phyloP scores from a whole-genome alignment of 1,284 basidiomycete genomes.

The Trichosporon sp. region DNA sequence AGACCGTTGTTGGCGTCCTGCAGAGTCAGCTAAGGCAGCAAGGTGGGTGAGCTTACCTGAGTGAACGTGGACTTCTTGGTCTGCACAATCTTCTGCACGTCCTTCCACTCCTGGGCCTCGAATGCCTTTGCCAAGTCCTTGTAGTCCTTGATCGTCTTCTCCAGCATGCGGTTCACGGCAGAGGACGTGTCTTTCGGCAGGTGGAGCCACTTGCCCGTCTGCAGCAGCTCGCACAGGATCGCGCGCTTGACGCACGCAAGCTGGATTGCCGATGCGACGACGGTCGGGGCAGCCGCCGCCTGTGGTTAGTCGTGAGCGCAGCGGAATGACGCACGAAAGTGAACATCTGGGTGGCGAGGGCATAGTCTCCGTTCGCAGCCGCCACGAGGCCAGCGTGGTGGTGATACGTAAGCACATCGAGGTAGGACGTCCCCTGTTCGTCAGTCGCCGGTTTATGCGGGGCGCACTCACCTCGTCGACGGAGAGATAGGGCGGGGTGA shows the following conservation, averaged over 20 bases:
- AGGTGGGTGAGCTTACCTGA: slow-evolving; percentile 1
- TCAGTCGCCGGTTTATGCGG: background rate
- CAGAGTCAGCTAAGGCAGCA: slow-evolving; percentile 5
- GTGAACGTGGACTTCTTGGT: slow-evolving; percentile 2
- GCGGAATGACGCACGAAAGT: slow-evolving; percentile 21
- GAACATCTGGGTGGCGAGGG: slow-evolving; percentile 32
- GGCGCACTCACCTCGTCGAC: slow-evolving; percentile 24
- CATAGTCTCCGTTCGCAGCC: slow-evolving; percentile 26
- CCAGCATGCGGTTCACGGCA: slow-evolving; percentile 27
- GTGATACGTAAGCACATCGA: slow-evolving; percentile 42
- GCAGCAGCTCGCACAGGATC: slow-evolving; percentile 39
- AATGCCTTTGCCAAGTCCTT: slow-evolving; percentile 38
- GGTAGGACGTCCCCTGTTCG: slow-evolving; percentile 24
- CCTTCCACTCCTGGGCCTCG: slow-evolving; percentile 28
- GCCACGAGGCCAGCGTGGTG: slow-evolving; percentile 41
- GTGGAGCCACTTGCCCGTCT: slow-evolving; percentile 27
- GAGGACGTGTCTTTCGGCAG: slow-evolving; percentile 34
- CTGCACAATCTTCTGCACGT: slow-evolving; percentile 15
- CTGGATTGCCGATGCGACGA: slow-evolving; percentile 38
- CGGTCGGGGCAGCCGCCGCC: slow-evolving; percentile 35
- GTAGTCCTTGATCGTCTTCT: slow-evolving; percentile 32
- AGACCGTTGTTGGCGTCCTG: slow-evolving; percentile 43
- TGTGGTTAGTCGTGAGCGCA: slow-evolving; percentile 19
- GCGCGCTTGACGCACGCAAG: slow-evolving; percentile 41
- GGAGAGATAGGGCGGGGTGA: slow-evolving; percentile 19